Evolutionary conservation across 257 asterid genomes (phyloP), one percentile per base, ranked within the genome.

Genomic region (Solanum bulbocastanum): DNA sequence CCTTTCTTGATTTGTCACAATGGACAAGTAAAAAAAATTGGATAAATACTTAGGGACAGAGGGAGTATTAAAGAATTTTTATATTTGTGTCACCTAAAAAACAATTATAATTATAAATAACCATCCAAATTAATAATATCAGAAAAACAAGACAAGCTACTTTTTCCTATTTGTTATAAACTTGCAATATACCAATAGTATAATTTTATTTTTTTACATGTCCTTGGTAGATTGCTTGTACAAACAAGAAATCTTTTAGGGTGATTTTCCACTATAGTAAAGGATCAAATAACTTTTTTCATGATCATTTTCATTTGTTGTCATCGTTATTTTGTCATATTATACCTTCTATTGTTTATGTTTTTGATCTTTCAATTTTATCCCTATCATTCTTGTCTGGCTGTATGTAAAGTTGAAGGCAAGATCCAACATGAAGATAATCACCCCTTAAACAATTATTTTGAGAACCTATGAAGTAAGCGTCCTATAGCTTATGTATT

Each of bases 361-460:
- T 20, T 37, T 83, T 39, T 23, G 44, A 49, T 49, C 68, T 71
- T 82, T 86, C 36, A 32, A 66, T 72, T 52, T 82, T 62, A 84
- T 23, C 66, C 66, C 66, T 72, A 16, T 25, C 65, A 44, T 44
- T 81, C 89, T 87, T 87, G 89, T 87, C 89, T 39, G 25, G 36
- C 72, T 86, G 86, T 44, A 27, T 58, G 58, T 82, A 86, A 89
- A 89, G 33, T 71, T 39, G 40, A 36, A 60, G 89, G 79, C 87
- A 89, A 82, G 91, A 89, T 89, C 89, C 32, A 86, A 73, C 89
- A 83, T 23, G 60, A 58, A 88, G 81, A 71, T 73, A 88, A 84
- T 85, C 40, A 79, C 18, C 58, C 83, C 83, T 40, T 74, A 74
- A 76, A 76, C 62, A 76, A 76, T 76, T n/a, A 76, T 76, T 76